phyloP scores from a whole-genome alignment of 2,329 filamentous ascomycete genomes.

The Penicillium paneum region DNA sequence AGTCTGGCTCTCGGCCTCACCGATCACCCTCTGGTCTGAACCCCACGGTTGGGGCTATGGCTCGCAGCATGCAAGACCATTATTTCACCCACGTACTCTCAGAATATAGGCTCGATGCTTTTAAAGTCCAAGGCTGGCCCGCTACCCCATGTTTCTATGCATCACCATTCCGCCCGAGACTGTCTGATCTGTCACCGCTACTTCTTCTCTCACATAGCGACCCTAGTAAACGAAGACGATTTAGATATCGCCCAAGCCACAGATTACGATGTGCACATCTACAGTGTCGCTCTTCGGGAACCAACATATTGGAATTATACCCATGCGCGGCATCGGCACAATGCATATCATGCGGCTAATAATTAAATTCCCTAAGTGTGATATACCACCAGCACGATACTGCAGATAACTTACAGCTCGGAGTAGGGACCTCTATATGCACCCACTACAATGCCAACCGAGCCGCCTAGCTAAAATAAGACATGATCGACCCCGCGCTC shows the following conservation, averaged over 20 bases:
- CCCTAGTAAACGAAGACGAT: neutral
- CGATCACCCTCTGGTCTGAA: neutral
- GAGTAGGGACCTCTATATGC: neutral
- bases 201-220: neutral
- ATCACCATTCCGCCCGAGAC: neutral
- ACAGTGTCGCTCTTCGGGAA: neutral
- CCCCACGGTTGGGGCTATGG: neutral
- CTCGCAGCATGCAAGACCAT: conserved; percentile 5
- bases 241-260: neutral
- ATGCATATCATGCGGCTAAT: conserved; percentile 2
- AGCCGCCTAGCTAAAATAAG: neutral
- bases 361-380: neutral
- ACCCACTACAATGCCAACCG: neutral
- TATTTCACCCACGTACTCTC: neutral
- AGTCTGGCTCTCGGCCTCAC: neutral
- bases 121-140: neutral
- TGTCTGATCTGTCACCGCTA: neutral
- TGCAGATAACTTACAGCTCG: neutral
- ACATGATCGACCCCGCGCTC: neutral
- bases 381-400: neutral
- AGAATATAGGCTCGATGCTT: neutral
- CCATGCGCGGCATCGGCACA: neutral
- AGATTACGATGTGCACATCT: neutral
- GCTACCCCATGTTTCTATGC: neutral
- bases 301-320: neutral